These are phyloP conservation scores for Daldinia concentrica DNA, from an alignment of 495 filamentous ascomycete genomes.

Conservation along the genomic window DNA sequence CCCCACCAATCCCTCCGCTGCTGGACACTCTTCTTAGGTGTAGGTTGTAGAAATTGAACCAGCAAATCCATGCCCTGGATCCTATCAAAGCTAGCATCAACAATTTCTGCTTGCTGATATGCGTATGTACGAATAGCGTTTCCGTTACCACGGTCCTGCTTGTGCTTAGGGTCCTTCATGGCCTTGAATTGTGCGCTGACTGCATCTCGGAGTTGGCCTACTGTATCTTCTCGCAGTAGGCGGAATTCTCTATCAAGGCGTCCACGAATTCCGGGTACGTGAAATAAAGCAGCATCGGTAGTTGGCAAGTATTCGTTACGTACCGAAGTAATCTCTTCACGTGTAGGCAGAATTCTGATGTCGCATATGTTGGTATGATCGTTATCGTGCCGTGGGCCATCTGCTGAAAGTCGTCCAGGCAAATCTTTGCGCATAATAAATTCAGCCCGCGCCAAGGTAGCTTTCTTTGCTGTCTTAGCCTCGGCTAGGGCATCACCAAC, in stretches of 20 bases:
- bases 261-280: constrained; percentile 66
- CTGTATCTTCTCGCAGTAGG: constrained; percentile 71
- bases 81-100: constrained; percentile 55
- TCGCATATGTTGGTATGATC: constrained; percentile 67
- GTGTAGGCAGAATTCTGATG: constrained; percentile 71
- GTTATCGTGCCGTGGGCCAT: constrained; percentile 72
- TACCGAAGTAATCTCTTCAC: constrained; percentile 64
- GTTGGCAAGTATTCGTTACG: constrained; percentile 69
- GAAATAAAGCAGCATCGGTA: constrained; percentile 59
- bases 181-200: constrained; percentile 54
- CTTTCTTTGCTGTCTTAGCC: neutral
- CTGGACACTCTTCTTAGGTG: constrained; percentile 36
- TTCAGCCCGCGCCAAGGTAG: constrained; percentile 29
- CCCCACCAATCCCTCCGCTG: constrained; percentile 69
- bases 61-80: constrained; percentile 64
- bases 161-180: constrained; percentile 23
- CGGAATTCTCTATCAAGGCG: constrained; percentile 77
- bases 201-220: constrained; percentile 69
- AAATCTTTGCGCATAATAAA: constrained; percentile 58
- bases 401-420: constrained; percentile 62
- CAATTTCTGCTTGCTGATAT: constrained; percentile 53
- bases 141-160: constrained; percentile 18
- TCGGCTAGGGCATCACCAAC: constrained; percentile 37
- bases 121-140: constrained; percentile 47
- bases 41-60: constrained; percentile 66